These are phyloP conservation scores for Entamoeba invadens DNA, from an alignment of 208 protist species.

Conservation along the genomic window DNA sequence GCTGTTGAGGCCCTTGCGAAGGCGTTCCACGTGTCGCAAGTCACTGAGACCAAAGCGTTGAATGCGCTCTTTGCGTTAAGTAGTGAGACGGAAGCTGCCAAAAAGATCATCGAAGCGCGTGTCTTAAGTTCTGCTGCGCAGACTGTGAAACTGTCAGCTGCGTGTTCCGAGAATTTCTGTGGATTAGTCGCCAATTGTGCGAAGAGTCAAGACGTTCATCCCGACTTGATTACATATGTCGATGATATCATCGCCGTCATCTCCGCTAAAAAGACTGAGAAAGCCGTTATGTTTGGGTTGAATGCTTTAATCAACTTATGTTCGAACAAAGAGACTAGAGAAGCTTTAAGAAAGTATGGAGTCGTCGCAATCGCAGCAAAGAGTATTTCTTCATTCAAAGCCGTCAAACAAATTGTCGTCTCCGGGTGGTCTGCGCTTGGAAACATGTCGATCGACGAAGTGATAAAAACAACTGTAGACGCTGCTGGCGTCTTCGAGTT, in stretches of 20 bases:
- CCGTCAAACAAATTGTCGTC: not conserved
- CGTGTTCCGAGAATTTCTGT: not conserved
- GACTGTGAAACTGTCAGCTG: not conserved
- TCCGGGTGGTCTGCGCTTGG: not conserved
- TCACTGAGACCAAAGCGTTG: not conserved
- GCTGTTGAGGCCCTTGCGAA: not conserved
- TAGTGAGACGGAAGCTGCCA: not conserved
- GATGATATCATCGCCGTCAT: not conserved
- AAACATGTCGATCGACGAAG: not conserved
- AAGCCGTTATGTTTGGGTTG: not conserved
- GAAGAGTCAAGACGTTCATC: not conserved
- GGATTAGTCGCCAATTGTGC: not conserved
- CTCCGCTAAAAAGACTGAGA: not conserved
- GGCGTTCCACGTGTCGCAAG: not conserved
- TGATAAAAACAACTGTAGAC: not conserved
- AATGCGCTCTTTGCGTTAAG: not conserved
- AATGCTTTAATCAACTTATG: not conserved
- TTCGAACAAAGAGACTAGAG: not conserved
- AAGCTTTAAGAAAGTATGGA: not conserved
- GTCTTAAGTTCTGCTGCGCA: not conserved
- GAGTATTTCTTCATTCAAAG: not conserved
- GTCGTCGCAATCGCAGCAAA: not conserved
- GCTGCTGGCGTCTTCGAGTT: not conserved
- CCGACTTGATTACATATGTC: not conserved
- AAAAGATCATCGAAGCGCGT: not conserved